A percentile compares a stretch with the other conserved stretches of the same genome.
phyloP scores from a whole-genome alignment of 2,329 filamentous ascomycete genomes.

The Diaporthe longicolla region DNA sequence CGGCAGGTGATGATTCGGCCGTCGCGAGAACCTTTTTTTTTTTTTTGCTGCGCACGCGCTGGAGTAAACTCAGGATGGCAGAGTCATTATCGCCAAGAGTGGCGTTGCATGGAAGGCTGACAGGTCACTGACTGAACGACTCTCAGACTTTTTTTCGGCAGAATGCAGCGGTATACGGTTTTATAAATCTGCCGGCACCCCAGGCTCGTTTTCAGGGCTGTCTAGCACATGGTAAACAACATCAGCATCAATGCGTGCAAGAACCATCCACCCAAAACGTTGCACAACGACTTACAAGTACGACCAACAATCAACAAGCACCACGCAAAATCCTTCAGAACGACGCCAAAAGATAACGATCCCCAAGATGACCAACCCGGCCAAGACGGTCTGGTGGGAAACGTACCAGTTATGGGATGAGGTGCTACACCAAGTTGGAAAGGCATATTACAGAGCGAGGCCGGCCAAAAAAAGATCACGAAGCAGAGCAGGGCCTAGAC shows the following conservation, averaged over 20 bases:
- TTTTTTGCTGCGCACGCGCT: background rate
- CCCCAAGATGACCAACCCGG: slow-evolving; percentile 39
- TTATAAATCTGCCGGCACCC: slow-evolving; percentile 19
- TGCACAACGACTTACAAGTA: background rate
- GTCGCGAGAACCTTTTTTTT: background rate
- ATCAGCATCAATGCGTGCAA: background rate
- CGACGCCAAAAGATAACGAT: background rate
- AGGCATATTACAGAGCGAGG: slow-evolving; percentile 53
- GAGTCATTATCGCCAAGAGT: slow-evolving; percentile 36
- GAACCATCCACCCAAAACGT: background rate
- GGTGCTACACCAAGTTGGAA: slow-evolving; percentile 56
- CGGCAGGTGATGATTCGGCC: slow-evolving; percentile 28
- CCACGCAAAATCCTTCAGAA: background rate
- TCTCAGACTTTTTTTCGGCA: background rate
- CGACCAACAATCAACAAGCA: background rate
- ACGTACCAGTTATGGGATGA: slow-evolving; percentile 57
- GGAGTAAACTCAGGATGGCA: background rate
- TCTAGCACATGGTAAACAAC: background rate
- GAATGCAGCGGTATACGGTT: background rate
- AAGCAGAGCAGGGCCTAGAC: slow-evolving; percentile 4
- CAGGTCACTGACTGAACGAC: background rate
- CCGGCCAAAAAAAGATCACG: slow-evolving; percentile 24
- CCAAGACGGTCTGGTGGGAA: slow-evolving; percentile 49
- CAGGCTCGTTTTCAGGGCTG: background rate
- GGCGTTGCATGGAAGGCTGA: slow-evolving; percentile 19